Evolutionary conservation across 179 eudicot species (phyloP), one percentile per base, ranked within the genome.

Genomic region (Kewa caespitosa): DNA sequence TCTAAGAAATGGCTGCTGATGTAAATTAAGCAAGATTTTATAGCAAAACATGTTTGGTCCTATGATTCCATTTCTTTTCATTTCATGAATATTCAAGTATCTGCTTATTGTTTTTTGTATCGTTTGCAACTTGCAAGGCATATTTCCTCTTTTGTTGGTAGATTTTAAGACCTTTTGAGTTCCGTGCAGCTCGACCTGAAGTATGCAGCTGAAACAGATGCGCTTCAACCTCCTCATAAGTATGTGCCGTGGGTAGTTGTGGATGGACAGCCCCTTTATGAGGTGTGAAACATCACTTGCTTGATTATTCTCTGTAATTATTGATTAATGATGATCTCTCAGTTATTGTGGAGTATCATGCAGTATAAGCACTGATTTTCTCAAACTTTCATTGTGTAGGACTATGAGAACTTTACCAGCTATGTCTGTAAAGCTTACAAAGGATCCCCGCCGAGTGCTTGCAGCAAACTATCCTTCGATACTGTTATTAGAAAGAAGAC

Each of bases 171-270:
- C 55, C 13, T 63, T 15, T 30, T 38, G 17, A 69, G 7, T 68
- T 37, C 52, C 72, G 6, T 88, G 84, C 91, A 95, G 99, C 95
- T 95, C 80, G 92, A 87, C 77, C 83, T 91, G 38, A 64, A 74
- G 62, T 93, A 91, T 82, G 99, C 95, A n/a, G 85, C 79, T 54
- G 86, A 85, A 78, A 95, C 97, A 55, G 74, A 55, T 67, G 72
- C 90, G 57, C 96, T 94, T 36, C 43, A 86, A 64, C 98, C 98
- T 81, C 92, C 91, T 54, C 98, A 94, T 72, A 27, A 72, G 61
- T 94, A 88, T 20, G 97, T 94, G 68, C 98, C 98, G 28, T 94
- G 98, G 98, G 94, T 94, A 31, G 90, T 87, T 52, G 94, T 94
- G 67, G 81, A 92, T 41, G 97, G 97, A 46, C 76, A 87, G 72